A percentile compares a stretch with the other conserved stretches of the same genome.
phyloP scores from a whole-genome alignment of 768 basidiomycete species.

The Pisolithus orientalis region DNA sequence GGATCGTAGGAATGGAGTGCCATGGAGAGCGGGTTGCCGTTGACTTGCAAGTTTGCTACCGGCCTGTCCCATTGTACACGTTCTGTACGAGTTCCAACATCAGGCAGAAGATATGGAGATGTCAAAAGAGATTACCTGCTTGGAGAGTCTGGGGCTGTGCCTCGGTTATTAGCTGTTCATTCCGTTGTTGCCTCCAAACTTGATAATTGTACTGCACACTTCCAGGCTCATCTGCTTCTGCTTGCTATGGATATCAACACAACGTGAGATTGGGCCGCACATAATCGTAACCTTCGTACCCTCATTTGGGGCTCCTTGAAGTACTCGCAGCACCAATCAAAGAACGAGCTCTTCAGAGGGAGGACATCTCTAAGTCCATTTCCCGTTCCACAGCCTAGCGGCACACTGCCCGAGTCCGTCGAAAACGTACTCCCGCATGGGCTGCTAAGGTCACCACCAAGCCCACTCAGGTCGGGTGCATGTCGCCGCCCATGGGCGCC shows the following conservation, averaged over 20 bases:
- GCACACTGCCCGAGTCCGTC: constrained; percentile 64
- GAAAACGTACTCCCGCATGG: constrained; percentile 76
- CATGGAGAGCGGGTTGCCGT: constrained; percentile 64
- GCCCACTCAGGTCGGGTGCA: constrained; percentile 31
- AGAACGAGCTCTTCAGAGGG: constrained; percentile 88
- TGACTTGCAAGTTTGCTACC: constrained; percentile 56
- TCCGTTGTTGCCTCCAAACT: constrained; percentile 88
- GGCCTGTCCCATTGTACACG: constrained; percentile 65
- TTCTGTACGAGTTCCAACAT: constrained; percentile 33
- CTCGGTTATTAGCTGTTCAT: constrained; percentile 70
- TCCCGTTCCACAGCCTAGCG: constrained; percentile 74
- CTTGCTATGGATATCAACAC: constrained; percentile 50
- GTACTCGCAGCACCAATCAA: constrained; percentile 95
- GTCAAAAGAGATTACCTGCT: constrained; percentile 50
- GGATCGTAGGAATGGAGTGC: constrained; percentile 91
- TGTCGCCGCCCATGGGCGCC: constrained; percentile 36
- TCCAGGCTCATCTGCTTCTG: constrained; percentile 94
- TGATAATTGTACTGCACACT: constrained; percentile 92
- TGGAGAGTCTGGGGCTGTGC: constrained; percentile 63
- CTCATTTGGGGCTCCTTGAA: constrained; percentile 99
- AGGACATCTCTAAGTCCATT: constrained; percentile 77
- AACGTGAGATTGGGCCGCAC: constrained; percentile 5
- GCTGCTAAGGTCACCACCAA: constrained; percentile 47
- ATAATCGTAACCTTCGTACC: constrained; percentile 39
- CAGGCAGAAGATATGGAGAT: constrained; percentile 1